Conservation (phyloP, 345 rosid species). For the Rhodamnia rubescens region DNA sequence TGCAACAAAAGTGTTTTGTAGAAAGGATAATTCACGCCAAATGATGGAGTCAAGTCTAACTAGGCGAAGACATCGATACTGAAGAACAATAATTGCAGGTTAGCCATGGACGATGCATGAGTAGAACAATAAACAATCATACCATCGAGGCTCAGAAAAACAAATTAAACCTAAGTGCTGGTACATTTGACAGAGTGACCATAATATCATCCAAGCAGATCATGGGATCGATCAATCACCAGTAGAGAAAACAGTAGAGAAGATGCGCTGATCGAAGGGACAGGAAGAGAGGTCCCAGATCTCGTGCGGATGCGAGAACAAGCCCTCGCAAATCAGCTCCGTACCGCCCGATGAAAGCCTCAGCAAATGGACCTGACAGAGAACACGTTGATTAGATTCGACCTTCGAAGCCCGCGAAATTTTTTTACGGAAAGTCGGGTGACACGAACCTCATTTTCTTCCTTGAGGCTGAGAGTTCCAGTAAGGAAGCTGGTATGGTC, state of each 20-base stretch:
- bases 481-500: constrained; percentile 95
- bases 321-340: constrained; percentile 80
- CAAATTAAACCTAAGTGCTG: not conserved
- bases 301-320: constrained; percentile 90
- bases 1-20: not conserved
- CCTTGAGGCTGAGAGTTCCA: constrained; percentile 83
- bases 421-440: not conserved
- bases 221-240: constrained; percentile 24
- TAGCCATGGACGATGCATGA: not conserved
- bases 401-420: not conserved
- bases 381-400: not conserved
- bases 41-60: not conserved
- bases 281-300: constrained; percentile 90
- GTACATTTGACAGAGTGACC: not conserved
- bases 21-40: not conserved
- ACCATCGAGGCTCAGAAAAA: not conserved
- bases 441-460: constrained; percentile 73
- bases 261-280: constrained; percentile 88
- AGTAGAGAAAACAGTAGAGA: constrained; percentile 71
- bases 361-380: constrained; percentile 75
- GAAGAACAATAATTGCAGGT: not conserved
- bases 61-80: not conserved
- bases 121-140: not conserved
- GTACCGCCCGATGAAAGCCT: constrained; percentile 81
- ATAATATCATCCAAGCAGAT: not conserved